Evolutionary conservation across 108 stramenopile species (phyloP), one percentile per base, ranked within the genome.

Genomic region (Nitzschia sp.): DNA sequence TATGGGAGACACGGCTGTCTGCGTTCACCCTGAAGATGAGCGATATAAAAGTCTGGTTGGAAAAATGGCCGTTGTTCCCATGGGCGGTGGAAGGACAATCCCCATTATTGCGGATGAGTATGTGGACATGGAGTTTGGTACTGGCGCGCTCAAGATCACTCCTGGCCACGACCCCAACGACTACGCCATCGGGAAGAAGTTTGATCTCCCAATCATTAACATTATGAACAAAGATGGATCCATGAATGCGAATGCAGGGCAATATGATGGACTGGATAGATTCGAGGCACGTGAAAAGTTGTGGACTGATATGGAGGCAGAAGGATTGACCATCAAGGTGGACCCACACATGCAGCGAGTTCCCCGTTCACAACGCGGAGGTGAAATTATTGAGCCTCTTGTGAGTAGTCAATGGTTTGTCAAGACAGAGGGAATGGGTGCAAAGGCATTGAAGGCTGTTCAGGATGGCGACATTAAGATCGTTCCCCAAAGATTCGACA

Each of bases 381-480:
- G 99, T n/a, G 99, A 99, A 66, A 76, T 99, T n/a, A 96, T 99
- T 65, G 99, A 99, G 71, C 99, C 99, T 6, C 75, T 98, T 11
- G 94, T 98, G 23, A 97, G 94, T 45, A 87, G 96, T 47, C 99
- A 99, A 76, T 99, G 99, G 99, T 98, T 98, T 85, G 96, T 97
- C 9, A 95, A 84, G 68, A 89, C 92, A 34, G 87, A 95, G 61
- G 90, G 85, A 6, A 96, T 98, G 95, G 96, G 92, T 13, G 82
- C 80, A 24, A 90, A 89, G 65, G 96, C 96, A 11, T 68, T 95
- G 8, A 70, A 93, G 35, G 97, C 97, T 5, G 98, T 98, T 19
- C 63, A 87, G 64, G 78, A 81, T 56, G 95, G 94, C 30, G 92
- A 96, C 51, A 90, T 98, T 38, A 67, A 86, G 62, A 96, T 99